Conservation (phyloP, 306 rosid species). For the Castanopsis chinensis region DNA sequence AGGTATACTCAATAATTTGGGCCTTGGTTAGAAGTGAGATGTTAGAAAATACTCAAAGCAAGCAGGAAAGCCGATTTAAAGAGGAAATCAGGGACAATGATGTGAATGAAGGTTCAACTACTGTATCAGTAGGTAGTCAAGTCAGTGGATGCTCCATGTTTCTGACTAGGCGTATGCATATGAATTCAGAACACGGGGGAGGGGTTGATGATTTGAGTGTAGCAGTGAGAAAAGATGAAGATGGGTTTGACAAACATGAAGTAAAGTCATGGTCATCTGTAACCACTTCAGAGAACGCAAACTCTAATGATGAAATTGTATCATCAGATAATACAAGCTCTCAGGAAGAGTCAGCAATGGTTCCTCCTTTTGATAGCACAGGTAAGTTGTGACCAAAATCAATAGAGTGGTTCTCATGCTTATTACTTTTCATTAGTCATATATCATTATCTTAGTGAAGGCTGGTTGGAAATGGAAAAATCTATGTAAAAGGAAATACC, state of each 20-base stretch:
- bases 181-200: not conserved
- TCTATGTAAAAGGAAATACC: not conserved
- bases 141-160: not conserved
- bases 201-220: not conserved
- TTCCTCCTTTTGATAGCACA: not conserved
- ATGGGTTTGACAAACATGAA: not conserved
- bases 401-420: not conserved
- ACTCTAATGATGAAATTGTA: not conserved
- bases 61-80: not conserved
- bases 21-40: not conserved
- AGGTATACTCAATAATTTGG: not conserved
- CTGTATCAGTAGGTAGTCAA: not conserved
- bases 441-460: not conserved
- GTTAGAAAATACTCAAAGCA: not conserved
- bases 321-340: not conserved
- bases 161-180: not conserved
- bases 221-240: not conserved
- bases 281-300: not conserved
- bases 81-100: not conserved
- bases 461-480: not conserved
- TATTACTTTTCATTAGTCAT: not conserved
- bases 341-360: not conserved
- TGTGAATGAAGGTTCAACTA: not conserved
- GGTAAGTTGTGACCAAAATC: not conserved
- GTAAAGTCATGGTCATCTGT: not conserved